phyloP scores from a whole-genome alignment of 2,329 filamentous ascomycete genomes.

The Pseudogymnoascus sp. region DNA sequence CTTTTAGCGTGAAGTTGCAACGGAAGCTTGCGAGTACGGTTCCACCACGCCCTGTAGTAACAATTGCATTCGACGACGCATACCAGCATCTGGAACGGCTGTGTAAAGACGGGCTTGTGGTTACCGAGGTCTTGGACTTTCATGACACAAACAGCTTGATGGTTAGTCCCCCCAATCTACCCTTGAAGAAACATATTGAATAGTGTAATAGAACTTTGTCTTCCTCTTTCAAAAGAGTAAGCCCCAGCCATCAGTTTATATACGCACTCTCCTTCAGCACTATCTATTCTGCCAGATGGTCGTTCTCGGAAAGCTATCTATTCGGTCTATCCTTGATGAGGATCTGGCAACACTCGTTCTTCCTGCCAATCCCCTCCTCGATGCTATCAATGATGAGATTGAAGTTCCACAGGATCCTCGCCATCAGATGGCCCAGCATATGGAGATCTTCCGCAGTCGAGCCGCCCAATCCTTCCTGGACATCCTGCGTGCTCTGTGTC shows the following conservation, averaged over 20 bases:
- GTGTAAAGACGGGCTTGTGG: constrained; percentile 62
- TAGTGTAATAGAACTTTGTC: constrained; percentile 55
- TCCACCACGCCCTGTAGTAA: constrained; percentile 81
- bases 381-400: constrained; percentile 65
- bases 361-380: constrained; percentile 60
- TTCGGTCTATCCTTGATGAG: constrained; percentile 68
- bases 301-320: constrained; percentile 57
- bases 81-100: constrained; percentile 61
- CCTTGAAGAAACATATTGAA: constrained; percentile 9
- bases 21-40: constrained; percentile 88
- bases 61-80: constrained; percentile 64
- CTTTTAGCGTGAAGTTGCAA: constrained; percentile 86
- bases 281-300: constrained; percentile 66
- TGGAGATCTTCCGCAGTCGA: constrained; percentile 59
- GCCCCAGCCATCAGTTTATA: constrained; percentile 75
- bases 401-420: constrained; percentile 67
- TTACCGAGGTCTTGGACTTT: constrained; percentile 59
- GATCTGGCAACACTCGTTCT: constrained; percentile 74
- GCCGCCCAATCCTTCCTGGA: constrained; percentile 70
- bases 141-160: constrained; percentile 60
- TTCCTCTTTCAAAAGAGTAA: constrained; percentile 67
- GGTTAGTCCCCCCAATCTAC: constrained; percentile 37
- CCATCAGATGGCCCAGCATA: constrained; percentile 61
- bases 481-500: constrained; percentile 72
- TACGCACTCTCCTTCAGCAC: constrained; percentile 69